These are phyloP conservation scores for Ogataea angusta DNA, from an alignment of 805 yeast species.

Conservation along the genomic window DNA sequence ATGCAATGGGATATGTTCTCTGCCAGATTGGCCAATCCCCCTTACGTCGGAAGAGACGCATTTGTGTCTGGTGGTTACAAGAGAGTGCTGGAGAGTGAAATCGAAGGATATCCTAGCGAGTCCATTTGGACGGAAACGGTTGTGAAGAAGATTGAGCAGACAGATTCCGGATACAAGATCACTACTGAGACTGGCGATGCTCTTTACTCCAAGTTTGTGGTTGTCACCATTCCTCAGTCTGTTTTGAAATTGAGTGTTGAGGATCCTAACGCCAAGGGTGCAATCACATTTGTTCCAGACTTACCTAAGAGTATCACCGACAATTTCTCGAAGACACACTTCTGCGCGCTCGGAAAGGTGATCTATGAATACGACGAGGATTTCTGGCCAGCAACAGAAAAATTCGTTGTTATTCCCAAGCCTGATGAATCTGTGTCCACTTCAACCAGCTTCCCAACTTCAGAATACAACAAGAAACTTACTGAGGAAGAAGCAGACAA, in stretches of 20 bases:
- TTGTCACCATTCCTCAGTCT: constrained; percentile 52
- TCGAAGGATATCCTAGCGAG: constrained; percentile 24
- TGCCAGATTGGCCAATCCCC: constrained; percentile 24
- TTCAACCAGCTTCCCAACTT: constrained; percentile 8
- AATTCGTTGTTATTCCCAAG: constrained; percentile 28
- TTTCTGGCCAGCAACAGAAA: constrained; percentile 41
- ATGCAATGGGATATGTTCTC: constrained; percentile 31
- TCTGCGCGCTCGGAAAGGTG: constrained; percentile 43
- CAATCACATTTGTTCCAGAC: constrained; percentile 33
- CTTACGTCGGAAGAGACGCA: constrained; percentile 33
- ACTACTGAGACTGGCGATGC: constrained; percentile 18
- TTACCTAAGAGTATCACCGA: constrained; percentile 34
- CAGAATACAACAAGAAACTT: constrained; percentile 14
- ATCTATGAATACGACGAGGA: constrained; percentile 41
- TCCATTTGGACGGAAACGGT: constrained; percentile 19
- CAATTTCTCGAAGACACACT: constrained; percentile 32
- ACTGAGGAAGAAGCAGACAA: constrained; percentile 6
- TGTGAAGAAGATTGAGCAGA: constrained; percentile 31
- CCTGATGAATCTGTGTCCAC: constrained; percentile 21
- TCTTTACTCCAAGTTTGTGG: constrained; percentile 32
- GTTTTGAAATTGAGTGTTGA: constrained; percentile 36
- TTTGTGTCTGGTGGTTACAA: constrained; percentile 28
- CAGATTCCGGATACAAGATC: constrained; percentile 13
- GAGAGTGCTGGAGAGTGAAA: constrained; percentile 27
- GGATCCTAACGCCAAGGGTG: constrained; percentile 24